Conservation (phyloP, 208 protist genomes). For the Crithidia expoeki region DNA sequence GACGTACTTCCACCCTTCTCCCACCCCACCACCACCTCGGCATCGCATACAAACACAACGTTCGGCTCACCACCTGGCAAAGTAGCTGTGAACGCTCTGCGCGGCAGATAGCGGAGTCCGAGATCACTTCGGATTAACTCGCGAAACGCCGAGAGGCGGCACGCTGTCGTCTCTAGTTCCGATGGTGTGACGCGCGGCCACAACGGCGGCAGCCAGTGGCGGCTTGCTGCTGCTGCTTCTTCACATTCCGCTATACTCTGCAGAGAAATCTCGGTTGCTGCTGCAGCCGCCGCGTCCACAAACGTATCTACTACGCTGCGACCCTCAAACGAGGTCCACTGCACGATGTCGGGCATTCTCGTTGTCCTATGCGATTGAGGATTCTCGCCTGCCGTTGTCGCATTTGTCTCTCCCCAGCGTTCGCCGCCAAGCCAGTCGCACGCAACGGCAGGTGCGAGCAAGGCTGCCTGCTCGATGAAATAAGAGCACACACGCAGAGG, state of each 20-base stretch:
- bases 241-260: background rate
- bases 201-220: conserved; percentile 19
- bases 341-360: background rate
- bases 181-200: conserved; percentile 15
- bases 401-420: background rate
- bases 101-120: conserved; percentile 10
- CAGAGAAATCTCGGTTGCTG: background rate
- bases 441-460: conserved; percentile 24
- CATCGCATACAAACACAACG: background rate
- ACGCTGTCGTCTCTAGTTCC: background rate
- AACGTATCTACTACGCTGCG: background rate
- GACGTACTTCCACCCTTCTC: background rate
- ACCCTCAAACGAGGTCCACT: conserved; percentile 16
- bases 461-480: conserved; percentile 12
- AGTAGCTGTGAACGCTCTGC: background rate
- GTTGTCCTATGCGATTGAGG: no score
- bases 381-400: no score
- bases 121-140: background rate
- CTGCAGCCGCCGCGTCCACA: background rate
- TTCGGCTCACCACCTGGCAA: no score
- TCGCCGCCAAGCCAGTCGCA: conserved; percentile 24
- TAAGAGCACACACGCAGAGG: conserved; percentile 4
- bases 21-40: background rate
- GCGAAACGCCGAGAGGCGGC: conserved; percentile 1
- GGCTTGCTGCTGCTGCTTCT: background rate